Evolutionary conservation across 805 yeast genomes (phyloP).

Genomic region (Pichia ethanolica): DNA sequence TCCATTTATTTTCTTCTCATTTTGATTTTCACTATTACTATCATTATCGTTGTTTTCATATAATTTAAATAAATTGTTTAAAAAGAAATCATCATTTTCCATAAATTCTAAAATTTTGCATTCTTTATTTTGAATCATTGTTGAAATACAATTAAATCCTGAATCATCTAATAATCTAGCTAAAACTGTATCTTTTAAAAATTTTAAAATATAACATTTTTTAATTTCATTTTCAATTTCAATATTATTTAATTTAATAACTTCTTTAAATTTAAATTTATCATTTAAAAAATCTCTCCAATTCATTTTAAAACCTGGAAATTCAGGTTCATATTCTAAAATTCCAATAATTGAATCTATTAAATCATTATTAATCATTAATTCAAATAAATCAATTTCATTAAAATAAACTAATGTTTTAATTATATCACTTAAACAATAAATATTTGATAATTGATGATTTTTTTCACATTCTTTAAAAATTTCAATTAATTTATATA

Average conservation of each 20-base stretch:
- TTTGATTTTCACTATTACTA: background rate
- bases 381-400: constrained; percentile 54
- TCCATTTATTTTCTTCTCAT: constrained; percentile 49
- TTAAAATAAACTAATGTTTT: constrained; percentile 67
- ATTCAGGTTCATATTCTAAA: constrained; percentile 85
- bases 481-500: constrained; percentile 41
- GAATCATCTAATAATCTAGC: constrained; percentile 80
- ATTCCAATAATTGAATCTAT: constrained; percentile 65
- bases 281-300: constrained; percentile 59
- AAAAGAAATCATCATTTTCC: constrained; percentile 43
- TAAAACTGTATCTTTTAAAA: constrained; percentile 78
- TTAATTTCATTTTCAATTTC: constrained; percentile 50
- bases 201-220: constrained; percentile 70
- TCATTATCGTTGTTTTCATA: constrained; percentile 31
- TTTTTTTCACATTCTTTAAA: constrained; percentile 51
- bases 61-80: constrained; percentile 50
- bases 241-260: constrained; percentile 52
- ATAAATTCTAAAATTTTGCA: constrained; percentile 56
- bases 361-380: constrained; percentile 44
- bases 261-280: constrained; percentile 59
- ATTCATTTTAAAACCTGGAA: constrained; percentile 71
- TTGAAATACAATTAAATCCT: constrained; percentile 56
- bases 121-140: constrained; percentile 63
- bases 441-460: constrained; percentile 48
- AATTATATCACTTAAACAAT: constrained; percentile 62